A percentile compares a stretch with the other conserved stretches of the same genome.
Conservation (phyloP, 345 rosid species). For the Sisymbrium irio region DNA sequence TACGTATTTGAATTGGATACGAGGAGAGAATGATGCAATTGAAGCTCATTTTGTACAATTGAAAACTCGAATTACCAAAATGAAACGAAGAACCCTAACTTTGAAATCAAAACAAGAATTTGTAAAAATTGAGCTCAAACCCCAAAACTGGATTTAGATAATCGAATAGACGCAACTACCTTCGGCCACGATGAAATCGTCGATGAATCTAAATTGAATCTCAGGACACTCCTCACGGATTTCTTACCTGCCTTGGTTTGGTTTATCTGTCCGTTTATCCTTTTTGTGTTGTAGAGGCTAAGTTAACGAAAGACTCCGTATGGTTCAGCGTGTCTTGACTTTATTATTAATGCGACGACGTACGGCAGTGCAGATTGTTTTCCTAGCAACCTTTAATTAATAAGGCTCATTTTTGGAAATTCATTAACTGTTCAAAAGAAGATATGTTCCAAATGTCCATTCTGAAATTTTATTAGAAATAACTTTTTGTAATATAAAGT, state of each 20-base stretch:
- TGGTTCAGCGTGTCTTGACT: slow-evolving; percentile 14
- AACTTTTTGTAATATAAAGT: not conserved
- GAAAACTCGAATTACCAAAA: slow-evolving; percentile 24
- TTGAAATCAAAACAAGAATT: slow-evolving; percentile 20
- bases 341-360: not conserved
- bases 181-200: slow-evolving; percentile 24
- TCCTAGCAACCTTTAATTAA: not conserved
- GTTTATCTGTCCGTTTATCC: slow-evolving; percentile 6
- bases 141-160: not conserved
- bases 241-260: slow-evolving; percentile 33
- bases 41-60: slow-evolving; percentile 1
- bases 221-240: slow-evolving; percentile 30
- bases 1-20: not conserved
- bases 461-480: not conserved
- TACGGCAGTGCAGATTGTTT: not conserved
- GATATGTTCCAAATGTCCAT: not conserved
- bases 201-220: slow-evolving; percentile 16
- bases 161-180: slow-evolving; percentile 23
- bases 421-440: not conserved
- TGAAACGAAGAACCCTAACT: slow-evolving; percentile 29
- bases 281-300: slow-evolving; percentile 30
- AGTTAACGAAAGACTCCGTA: slow-evolving; percentile 26
- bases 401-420: slow-evolving; percentile 11
- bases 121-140: slow-evolving; percentile 23
- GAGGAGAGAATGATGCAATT: not conserved